These are phyloP conservation scores for Sclerotinia nivalis DNA, from an alignment of 2,329 filamentous ascomycete genomes.

Conservation along the genomic window DNA sequence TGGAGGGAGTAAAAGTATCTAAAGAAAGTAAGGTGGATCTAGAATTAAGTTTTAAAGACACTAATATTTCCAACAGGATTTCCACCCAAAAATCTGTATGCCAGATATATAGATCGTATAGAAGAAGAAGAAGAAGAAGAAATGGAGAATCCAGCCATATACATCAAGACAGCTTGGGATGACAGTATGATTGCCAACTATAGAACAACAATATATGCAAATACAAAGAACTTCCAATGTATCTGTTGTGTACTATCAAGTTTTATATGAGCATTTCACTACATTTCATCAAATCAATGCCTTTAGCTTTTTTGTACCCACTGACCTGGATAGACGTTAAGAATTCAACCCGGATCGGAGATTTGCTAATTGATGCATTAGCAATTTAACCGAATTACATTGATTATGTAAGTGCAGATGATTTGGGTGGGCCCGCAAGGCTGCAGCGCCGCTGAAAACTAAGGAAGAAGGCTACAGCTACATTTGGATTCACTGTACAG, in stretches of 20 bases:
- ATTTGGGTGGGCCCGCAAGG: slow-evolving; percentile 13
- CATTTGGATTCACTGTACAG: slow-evolving; percentile 7
- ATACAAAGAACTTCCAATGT: background rate
- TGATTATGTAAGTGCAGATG: slow-evolving; percentile 13
- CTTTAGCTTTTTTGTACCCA: background rate
- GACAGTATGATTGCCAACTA: no score
- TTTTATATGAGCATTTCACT: background rate
- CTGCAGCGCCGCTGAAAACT: slow-evolving; percentile 8
- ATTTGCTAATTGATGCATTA: slow-evolving; percentile 14
- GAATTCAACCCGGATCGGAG: slow-evolving; percentile 14
- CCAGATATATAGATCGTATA: background rate
- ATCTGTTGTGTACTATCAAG: background rate
- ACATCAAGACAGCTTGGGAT: background rate
- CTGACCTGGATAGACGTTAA: slow-evolving; percentile 9
- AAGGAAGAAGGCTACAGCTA: background rate
- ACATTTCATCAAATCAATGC: background rate
- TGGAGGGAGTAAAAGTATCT: background rate
- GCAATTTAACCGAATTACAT: background rate
- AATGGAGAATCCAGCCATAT: background rate
- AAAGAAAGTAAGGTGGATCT: background rate
- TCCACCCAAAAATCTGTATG: background rate
- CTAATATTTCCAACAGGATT: background rate
- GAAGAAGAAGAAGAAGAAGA: background rate
- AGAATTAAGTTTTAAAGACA: background rate
- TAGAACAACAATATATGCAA: background rate